These are phyloP conservation scores for Blastobotrys parvus DNA, from an alignment of 805 yeast genomes.

Conservation along the genomic window DNA sequence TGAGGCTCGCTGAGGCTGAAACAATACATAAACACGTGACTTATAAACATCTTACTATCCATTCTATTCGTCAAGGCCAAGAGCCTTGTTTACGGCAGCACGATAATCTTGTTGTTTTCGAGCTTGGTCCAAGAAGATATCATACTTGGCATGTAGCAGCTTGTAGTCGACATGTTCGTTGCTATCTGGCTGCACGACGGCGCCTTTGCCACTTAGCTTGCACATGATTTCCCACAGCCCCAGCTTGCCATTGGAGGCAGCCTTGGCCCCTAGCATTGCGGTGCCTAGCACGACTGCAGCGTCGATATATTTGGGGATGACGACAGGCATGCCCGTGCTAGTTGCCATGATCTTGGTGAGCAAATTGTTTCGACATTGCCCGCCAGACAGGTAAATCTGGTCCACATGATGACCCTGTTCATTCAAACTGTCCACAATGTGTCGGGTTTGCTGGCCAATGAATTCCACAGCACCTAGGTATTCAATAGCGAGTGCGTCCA, in stretches of 20 bases:
- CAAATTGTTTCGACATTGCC: conserved; percentile 89
- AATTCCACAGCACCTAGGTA: conserved; percentile 95
- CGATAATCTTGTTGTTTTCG: conserved; percentile 73
- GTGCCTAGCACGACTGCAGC: conserved; percentile 97
- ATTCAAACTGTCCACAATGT: conserved; percentile 81
- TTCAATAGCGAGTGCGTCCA: conserved; percentile 75
- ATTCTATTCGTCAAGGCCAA: conserved; percentile 9
- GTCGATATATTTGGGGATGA: conserved; percentile 90
- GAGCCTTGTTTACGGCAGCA: conserved; percentile 37
- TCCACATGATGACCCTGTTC: conserved; percentile 67
- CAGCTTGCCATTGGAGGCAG: conserved; percentile 52
- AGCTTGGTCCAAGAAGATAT: conserved; percentile 82
- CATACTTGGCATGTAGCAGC: conserved; percentile 70
- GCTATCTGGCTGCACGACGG: conserved; percentile 61
- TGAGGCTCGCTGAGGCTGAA: too few species aligned
- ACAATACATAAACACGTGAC: too few species aligned
- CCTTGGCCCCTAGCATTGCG: conserved; percentile 91
- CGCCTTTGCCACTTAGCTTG: conserved; percentile 74
- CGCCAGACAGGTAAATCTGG: conserved; percentile 86
- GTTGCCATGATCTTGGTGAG: conserved; percentile 87
- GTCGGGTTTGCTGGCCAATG: conserved; percentile 95
- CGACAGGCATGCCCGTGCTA: conserved; percentile 83
- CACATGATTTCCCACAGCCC: conserved; percentile 81
- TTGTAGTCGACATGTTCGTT: conserved; percentile 54
- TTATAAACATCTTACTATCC: too few species aligned